Conservation (phyloP, 2,329 filamentous ascomycete species). For the Podosphaera xanthii region DNA sequence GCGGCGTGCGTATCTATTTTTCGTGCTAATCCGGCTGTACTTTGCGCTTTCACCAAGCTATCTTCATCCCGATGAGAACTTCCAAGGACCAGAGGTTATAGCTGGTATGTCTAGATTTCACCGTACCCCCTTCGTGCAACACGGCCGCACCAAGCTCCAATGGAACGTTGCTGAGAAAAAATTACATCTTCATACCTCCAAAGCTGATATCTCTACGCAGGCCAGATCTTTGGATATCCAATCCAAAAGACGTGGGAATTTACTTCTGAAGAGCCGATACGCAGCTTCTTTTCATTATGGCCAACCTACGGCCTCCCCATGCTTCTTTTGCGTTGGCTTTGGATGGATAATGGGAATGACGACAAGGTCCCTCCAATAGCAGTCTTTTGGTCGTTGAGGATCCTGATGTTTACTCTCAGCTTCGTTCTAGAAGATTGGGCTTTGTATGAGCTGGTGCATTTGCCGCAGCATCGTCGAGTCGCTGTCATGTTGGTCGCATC, state of each 20-base stretch:
- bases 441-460: slow-evolving; percentile 69
- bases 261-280: slow-evolving; percentile 65
- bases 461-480: slow-evolving; percentile 43
- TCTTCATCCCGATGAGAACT: slow-evolving; percentile 95
- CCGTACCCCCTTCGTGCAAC: neutral
- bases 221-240: slow-evolving; percentile 80
- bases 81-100: slow-evolving; percentile 92
- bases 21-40: slow-evolving; percentile 74
- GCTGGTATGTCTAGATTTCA: slow-evolving; percentile 43
- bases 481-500: slow-evolving; percentile 75
- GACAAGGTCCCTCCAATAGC: slow-evolving; percentile 59
- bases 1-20: slow-evolving; percentile 67
- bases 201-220: slow-evolving; percentile 22
- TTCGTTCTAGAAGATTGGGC: slow-evolving; percentile 98
- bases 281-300: slow-evolving; percentile 93
- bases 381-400: slow-evolving; percentile 72
- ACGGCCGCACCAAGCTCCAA: neutral
- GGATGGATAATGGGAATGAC: slow-evolving; percentile 60
- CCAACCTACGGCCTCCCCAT: slow-evolving; percentile 85
- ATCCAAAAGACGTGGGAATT: slow-evolving; percentile 91
- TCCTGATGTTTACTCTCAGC: slow-evolving; percentile 83
- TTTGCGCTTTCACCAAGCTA: slow-evolving; percentile 90
- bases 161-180: slow-evolving; percentile 1
- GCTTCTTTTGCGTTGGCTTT: slow-evolving; percentile 78
- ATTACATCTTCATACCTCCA: slow-evolving; percentile 1